Percentiles rank a stretch among this genome's conserved stretches.
These are phyloP conservation scores for Neocallimastix lanati DNA, from an alignment of 192 early-diverging fungal species.

Conservation along the genomic window DNA sequence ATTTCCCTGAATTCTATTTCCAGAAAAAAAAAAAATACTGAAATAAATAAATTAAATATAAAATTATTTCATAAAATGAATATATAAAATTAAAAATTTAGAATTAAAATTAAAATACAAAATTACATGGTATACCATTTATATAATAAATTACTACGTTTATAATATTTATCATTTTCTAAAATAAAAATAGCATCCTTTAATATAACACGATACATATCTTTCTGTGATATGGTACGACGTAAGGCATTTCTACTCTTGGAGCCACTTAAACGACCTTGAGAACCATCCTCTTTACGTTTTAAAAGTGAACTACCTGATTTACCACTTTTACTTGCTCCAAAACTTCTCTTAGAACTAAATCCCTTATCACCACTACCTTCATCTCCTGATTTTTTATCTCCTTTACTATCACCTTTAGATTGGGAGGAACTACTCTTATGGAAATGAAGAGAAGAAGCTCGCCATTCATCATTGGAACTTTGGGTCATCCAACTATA, in stretches of 20 bases:
- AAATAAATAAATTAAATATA: too few species aligned
- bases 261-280: neutral
- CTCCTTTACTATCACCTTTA: neutral
- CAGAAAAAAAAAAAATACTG: too few species aligned
- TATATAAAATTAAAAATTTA: too few species aligned
- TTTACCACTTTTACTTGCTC: neutral
- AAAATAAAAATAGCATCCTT: neutral
- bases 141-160: neutral
- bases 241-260: neutral
- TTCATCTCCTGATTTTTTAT: neutral
- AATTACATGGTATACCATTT: neutral
- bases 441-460: neutral
- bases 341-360: neutral
- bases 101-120: too few species aligned
- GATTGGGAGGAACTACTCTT: neutral
- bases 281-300: neutral
- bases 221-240: neutral
- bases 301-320: neutral
- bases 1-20: too few species aligned
- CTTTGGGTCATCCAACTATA: constrained; percentile 28
- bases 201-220: neutral
- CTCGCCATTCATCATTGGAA: neutral
- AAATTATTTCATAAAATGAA: too few species aligned
- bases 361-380: neutral
- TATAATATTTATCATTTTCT: neutral